Conservation (phyloP, 495 filamentous ascomycete genomes). For the Durotheca rogersii region DNA sequence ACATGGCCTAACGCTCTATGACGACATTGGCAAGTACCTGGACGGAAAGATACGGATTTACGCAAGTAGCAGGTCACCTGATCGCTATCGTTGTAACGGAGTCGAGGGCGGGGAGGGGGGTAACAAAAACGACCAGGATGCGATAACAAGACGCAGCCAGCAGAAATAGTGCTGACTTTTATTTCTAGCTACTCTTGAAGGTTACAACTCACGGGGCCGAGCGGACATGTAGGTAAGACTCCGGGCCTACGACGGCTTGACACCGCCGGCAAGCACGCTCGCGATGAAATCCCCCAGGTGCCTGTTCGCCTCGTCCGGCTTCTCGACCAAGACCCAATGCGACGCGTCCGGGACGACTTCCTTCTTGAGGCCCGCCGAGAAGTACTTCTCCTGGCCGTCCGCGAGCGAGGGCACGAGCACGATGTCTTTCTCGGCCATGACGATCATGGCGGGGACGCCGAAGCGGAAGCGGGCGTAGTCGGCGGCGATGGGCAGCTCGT, state of each 20-base stretch:
- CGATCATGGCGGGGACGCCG: neutral
- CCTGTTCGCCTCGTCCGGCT: neutral
- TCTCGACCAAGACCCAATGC: neutral
- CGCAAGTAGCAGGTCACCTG: too few relatives aligned
- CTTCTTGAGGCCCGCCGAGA: neutral
- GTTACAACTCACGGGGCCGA: neutral
- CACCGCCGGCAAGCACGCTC: neutral
- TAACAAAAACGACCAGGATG: too few relatives aligned
- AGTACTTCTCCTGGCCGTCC: neutral
- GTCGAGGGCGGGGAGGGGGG: too few relatives aligned
- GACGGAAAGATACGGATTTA: too few relatives aligned
- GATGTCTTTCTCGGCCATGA: neutral
- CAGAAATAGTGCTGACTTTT: too few relatives aligned
- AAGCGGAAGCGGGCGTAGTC: neutral
- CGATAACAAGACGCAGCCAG: too few relatives aligned
- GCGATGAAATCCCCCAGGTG: neutral
- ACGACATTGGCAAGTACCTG: too few relatives aligned
- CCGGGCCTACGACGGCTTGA: neutral
- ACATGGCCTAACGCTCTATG: too few relatives aligned
- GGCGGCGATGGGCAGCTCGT: slow-evolving; percentile 50
- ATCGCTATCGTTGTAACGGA: too few relatives aligned
- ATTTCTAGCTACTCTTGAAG: neutral
- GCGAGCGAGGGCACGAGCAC: neutral
- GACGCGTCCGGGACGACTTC: neutral
- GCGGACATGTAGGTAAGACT: neutral